A percentile compares a stretch with the other conserved stretches of the same genome.
Evolutionary conservation across 371 early-diverging fungal species (phyloP).

Genomic region (Dinochytrium kinnereticum): DNA sequence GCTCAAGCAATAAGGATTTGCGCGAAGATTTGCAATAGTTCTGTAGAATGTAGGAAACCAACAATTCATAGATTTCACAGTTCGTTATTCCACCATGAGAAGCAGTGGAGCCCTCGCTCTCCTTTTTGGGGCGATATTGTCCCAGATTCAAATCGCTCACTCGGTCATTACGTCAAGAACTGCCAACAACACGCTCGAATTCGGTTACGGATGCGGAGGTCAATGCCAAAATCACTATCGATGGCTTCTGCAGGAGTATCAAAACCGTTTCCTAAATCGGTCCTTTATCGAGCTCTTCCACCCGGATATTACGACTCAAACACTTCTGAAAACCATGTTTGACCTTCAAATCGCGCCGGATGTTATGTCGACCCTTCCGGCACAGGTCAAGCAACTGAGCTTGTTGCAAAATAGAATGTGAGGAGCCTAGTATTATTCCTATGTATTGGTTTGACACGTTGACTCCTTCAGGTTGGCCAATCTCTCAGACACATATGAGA

Average conservation of each 20-base stretch:
- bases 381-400: background rate
- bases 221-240: background rate
- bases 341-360: background rate
- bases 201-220: background rate
- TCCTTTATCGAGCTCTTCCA: background rate
- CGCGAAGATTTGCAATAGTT: too few species aligned
- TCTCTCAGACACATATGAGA: background rate
- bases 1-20: too few species aligned
- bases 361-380: background rate
- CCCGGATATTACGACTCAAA: background rate
- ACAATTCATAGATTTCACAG: too few species aligned
- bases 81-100: too few species aligned
- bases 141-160: too few species aligned
- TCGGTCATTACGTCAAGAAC: too few species aligned
- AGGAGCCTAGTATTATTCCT: too few species aligned
- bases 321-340: background rate
- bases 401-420: too few species aligned
- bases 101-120: too few species aligned
- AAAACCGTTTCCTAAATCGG: background rate
- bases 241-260: background rate
- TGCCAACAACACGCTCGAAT: constrained; percentile 1
- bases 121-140: too few species aligned
- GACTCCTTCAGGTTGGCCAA: background rate
- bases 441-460: background rate
- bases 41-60: too few species aligned